Evolutionary conservation across 805 yeast species (phyloP).

Genomic region (Hanseniaspora lindneri): DNA sequence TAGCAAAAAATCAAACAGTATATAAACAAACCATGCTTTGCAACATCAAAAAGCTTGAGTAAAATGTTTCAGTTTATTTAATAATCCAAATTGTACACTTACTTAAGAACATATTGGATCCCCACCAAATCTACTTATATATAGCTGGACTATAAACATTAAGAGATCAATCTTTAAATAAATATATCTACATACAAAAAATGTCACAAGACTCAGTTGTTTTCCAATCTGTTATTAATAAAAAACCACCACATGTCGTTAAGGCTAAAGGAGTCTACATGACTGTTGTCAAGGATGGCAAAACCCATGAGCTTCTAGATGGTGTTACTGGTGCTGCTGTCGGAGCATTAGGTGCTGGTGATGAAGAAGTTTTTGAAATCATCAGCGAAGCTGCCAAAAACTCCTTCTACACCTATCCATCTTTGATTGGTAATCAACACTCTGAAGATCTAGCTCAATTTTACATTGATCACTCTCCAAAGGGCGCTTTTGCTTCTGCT

Average conservation of each 20-base stretch:
- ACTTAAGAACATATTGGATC: no score
- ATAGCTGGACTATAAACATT: neutral
- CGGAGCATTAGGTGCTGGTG: slow-evolving; percentile 37
- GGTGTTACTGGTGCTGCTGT: slow-evolving; percentile 47
- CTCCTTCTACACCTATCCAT: slow-evolving; percentile 32
- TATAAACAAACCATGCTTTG: no score
- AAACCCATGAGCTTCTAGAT: slow-evolving; percentile 32
- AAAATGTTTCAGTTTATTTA: no score
- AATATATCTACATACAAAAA: neutral
- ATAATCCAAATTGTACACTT: no score
- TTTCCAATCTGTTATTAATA: slow-evolving; percentile 35
- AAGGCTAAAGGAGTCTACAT: slow-evolving; percentile 36
- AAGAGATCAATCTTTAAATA: no score
- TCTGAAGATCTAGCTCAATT: slow-evolving; percentile 36
- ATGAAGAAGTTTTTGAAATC: slow-evolving; percentile 29
- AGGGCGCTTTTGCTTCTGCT: slow-evolving; percentile 32
- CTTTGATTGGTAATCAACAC: slow-evolving; percentile 28
- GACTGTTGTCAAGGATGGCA: slow-evolving; percentile 34
- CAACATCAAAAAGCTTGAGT: no score
- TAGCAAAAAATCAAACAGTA: no score
- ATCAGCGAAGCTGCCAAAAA: slow-evolving; percentile 31
- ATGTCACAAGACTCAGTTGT: slow-evolving; percentile 29
- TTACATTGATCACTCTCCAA: slow-evolving; percentile 33
- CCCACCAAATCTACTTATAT: no score
- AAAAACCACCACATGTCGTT: slow-evolving; percentile 32